A percentile compares a stretch with the other conserved stretches of the same genome.
These are phyloP conservation scores for Ophiostoma populinum DNA, from an alignment of 2,329 filamentous ascomycete species.

Conservation along the genomic window DNA sequence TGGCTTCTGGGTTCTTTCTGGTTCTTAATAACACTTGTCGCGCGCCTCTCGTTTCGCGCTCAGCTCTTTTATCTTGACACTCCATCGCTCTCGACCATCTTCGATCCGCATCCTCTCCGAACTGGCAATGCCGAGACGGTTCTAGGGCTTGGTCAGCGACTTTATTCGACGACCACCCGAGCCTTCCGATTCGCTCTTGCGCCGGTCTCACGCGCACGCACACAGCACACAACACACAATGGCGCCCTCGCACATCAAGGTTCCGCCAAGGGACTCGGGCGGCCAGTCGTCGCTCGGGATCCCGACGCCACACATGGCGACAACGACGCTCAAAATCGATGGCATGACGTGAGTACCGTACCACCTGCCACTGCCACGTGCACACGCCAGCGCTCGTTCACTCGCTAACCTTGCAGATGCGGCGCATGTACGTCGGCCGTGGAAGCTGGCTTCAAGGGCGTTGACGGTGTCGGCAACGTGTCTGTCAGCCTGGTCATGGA, in stretches of 20 bases:
- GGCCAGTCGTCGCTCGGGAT: conserved; percentile 17
- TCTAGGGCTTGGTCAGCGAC: too few species aligned
- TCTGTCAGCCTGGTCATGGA: conserved; percentile 92
- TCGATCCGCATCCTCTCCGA: too few species aligned
- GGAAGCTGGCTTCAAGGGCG: conserved; percentile 71
- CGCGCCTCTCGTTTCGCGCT: too few species aligned
- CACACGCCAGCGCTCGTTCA: conserved; percentile 14
- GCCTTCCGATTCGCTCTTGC: too few species aligned
- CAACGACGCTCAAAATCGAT: conserved; percentile 76
- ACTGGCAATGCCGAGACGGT: too few species aligned
- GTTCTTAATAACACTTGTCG: neutral
- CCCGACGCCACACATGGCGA: conserved; percentile 53
- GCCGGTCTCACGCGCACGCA: neutral
- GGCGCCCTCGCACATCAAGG: conserved; percentile 32
- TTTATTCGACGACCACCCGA: too few species aligned
- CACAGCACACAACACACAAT: conserved; percentile 18
- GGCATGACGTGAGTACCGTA: conserved; percentile 58
- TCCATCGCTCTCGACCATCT: too few species aligned
- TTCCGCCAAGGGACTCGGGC: conserved; percentile 24
- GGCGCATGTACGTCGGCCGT: conserved; percentile 92
- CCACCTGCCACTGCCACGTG: conserved; percentile 1
- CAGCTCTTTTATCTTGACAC: too few species aligned
- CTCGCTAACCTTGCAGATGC: conserved; percentile 43
- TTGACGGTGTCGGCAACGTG: conserved; percentile 68
- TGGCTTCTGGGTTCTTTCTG: conserved; percentile 6